Evolutionary conservation across 805 yeast species (phyloP).

Genomic region (Kodamaea lidongshanica): DNA sequence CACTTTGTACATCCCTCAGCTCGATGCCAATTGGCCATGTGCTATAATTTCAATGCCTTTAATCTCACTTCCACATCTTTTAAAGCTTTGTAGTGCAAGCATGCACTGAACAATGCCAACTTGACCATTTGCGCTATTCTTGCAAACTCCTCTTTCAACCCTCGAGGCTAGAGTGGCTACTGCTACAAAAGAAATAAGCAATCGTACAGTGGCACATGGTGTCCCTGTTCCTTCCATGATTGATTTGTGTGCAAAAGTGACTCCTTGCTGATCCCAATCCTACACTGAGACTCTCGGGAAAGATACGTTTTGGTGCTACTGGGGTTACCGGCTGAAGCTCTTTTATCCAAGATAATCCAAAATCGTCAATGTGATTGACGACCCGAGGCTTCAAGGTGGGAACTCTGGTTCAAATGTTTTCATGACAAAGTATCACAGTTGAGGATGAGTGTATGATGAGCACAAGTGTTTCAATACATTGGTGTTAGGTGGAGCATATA

Average conservation of each 20-base stretch:
- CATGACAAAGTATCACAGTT: conserved; percentile 43
- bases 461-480: no score
- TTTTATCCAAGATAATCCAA: conserved; percentile 19
- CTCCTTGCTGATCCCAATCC: conserved; percentile 74
- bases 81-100: conserved; percentile 52
- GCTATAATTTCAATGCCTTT: conserved; percentile 34
- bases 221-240: conserved; percentile 18
- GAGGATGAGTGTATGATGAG: no score
- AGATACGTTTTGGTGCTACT: conserved; percentile 54
- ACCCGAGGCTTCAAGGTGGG: conserved; percentile 6
- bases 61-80: conserved; percentile 42
- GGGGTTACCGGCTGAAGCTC: conserved; percentile 44
- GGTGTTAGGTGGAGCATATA: no score
- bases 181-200: conserved; percentile 62
- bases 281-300: conserved; percentile 66
- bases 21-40: conserved; percentile 61
- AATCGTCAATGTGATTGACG: conserved; percentile 9
- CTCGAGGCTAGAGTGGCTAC: conserved; percentile 45
- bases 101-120: conserved; percentile 55
- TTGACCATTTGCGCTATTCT: conserved; percentile 51
- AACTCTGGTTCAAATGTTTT: conserved; percentile 28
- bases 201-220: conserved; percentile 61
- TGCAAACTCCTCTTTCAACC: conserved; percentile 47
- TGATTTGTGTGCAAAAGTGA: conserved; percentile 44
- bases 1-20: conserved; percentile 74